These are phyloP conservation scores for Termitomyces sp. DNA, from an alignment of 768 basidiomycete species.

Conservation along the genomic window DNA sequence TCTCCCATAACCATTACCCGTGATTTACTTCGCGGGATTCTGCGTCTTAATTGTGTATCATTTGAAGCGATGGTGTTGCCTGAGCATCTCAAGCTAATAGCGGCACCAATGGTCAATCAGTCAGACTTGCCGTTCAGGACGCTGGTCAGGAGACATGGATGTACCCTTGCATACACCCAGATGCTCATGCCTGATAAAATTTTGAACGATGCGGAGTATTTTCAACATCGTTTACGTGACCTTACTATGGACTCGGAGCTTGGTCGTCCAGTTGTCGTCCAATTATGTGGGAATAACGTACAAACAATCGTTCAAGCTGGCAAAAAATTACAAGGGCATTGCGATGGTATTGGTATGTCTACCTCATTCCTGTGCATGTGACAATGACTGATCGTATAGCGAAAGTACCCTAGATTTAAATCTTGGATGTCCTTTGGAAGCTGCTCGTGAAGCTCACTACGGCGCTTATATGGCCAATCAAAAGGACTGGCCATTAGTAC, in stretches of 20 bases:
- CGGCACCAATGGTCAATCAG: constrained; percentile 79
- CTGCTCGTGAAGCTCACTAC: constrained; percentile 60
- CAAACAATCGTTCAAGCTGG: constrained; percentile 57
- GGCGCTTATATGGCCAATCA: constrained; percentile 74
- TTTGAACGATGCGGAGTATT: constrained; percentile 58
- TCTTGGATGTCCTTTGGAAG: constrained; percentile 75
- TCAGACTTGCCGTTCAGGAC: constrained; percentile 72
- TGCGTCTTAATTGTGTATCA: background rate
- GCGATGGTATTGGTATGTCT: constrained; percentile 64
- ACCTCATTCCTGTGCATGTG: background rate
- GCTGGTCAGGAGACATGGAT: constrained; percentile 55
- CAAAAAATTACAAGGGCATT: constrained; percentile 49
- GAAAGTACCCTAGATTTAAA: constrained; percentile 55
- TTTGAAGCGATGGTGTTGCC: constrained; percentile 9
- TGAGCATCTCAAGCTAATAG: constrained; percentile 35
- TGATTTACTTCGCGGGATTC: background rate
- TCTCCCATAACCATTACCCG: background rate
- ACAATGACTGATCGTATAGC: constrained; percentile 1
- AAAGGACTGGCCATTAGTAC: constrained; percentile 67
- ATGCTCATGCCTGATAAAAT: constrained; percentile 67
- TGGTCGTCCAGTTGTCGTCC: constrained; percentile 56
- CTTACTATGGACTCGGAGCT: constrained; percentile 30
- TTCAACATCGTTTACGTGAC: constrained; percentile 58
- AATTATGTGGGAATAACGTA: constrained; percentile 71
- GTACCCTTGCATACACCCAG: constrained; percentile 70